phyloP scores from a whole-genome alignment of 2,329 filamentous ascomycete genomes.

The Verticillium albo-atrum region DNA sequence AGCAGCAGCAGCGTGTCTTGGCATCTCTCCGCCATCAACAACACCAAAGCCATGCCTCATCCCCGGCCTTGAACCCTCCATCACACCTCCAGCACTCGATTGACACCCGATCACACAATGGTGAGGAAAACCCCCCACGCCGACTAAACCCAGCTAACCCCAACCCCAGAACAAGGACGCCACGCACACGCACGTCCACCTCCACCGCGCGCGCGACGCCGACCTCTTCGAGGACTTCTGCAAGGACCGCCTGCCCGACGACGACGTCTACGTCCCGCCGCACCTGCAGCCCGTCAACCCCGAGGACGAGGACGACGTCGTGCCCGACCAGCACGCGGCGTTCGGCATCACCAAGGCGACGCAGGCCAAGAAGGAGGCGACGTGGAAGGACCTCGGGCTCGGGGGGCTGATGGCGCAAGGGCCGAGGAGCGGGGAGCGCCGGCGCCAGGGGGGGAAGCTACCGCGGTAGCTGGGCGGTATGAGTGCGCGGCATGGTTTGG shows the following conservation, averaged over 20 bases:
- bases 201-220: constrained; percentile 66
- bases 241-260: constrained; percentile 64
- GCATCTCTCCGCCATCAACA: not conserved
- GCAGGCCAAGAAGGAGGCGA: constrained; percentile 64
- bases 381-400: constrained; percentile 78
- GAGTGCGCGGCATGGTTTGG: not conserved
- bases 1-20: not conserved
- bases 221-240: constrained; percentile 75
- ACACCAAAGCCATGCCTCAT: not conserved
- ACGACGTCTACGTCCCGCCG: constrained; percentile 78
- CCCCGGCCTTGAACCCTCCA: not conserved
- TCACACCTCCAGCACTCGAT: not conserved
- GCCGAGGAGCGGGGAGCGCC: constrained; percentile 25
- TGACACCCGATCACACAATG: too few species aligned
- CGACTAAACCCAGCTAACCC: not conserved
- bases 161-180: constrained; percentile 69
- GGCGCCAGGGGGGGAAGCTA: constrained; percentile 16
- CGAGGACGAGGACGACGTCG: constrained; percentile 84
- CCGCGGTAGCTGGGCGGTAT: constrained; percentile 9
- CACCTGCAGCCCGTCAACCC: constrained; percentile 80
- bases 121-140: not conserved
- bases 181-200: constrained; percentile 70
- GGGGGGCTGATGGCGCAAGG: constrained; percentile 64
- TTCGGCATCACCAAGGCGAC: constrained; percentile 83
- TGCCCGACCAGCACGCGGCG: constrained; percentile 82